phyloP scores from a whole-genome alignment of 176 grass and related monocot species.

The Oryza punctata region DNA sequence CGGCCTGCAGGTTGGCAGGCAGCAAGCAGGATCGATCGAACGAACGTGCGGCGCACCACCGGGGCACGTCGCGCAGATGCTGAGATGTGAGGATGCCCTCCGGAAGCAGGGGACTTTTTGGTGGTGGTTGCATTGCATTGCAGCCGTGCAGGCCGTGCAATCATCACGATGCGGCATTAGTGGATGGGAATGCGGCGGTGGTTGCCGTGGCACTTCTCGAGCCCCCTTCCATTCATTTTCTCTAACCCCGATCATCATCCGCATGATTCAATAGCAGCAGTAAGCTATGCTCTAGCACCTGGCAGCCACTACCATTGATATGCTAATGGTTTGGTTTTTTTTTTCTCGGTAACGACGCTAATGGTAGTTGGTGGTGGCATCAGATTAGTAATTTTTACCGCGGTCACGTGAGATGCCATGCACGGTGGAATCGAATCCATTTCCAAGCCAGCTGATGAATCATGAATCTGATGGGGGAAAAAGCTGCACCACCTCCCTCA shows the following conservation, averaged over 20 bases:
- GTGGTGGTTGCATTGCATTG: too few species aligned
- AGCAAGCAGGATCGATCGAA: neutral
- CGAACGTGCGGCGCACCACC: neutral
- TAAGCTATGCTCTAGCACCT: neutral
- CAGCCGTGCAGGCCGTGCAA: neutral
- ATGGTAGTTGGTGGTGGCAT: neutral
- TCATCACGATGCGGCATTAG: neutral
- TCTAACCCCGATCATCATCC: neutral
- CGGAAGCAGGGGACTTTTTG: too few species aligned
- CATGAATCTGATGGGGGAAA: neutral
- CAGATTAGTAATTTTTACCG: neutral
- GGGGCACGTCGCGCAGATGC: neutral
- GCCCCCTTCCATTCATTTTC: neutral
- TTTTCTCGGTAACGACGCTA: neutral
- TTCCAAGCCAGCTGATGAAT: neutral
- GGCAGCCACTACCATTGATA: too few species aligned
- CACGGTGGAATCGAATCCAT: neutral
- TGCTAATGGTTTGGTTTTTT: too few species aligned
- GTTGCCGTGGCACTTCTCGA: constrained; percentile 11
- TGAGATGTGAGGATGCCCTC: too few species aligned
- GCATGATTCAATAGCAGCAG: neutral
- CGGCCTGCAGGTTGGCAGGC: neutral
- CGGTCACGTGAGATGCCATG: constrained; percentile 26
- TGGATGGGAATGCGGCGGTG: neutral
- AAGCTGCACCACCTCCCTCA: neutral